These are phyloP conservation scores for Cyclocybe cylindracea DNA, from an alignment of 768 basidiomycete species.

Conservation along the genomic window DNA sequence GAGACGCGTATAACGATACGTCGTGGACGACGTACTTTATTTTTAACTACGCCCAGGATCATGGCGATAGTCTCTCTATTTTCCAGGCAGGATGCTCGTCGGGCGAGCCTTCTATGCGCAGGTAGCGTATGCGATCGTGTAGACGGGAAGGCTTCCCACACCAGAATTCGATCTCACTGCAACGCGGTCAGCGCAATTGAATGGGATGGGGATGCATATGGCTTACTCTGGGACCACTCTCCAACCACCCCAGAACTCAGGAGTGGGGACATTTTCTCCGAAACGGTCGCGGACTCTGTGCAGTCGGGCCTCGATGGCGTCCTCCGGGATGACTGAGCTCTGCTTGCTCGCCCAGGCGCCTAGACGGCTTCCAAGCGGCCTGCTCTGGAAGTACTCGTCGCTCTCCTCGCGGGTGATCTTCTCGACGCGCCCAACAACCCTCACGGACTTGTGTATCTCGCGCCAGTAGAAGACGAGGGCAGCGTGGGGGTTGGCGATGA, in stretches of 20 bases:
- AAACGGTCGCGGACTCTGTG: slow-evolving; percentile 61
- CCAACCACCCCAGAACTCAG: slow-evolving; percentile 97
- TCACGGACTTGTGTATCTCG: slow-evolving; percentile 77
- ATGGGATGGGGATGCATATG: slow-evolving; percentile 1
- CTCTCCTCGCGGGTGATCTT: slow-evolving; percentile 72
- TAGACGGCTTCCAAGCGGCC: slow-evolving; percentile 82
- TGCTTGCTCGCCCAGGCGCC: slow-evolving; percentile 96
- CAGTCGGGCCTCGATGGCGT: slow-evolving; percentile 63
- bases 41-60: slow-evolving; percentile 14
- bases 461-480: slow-evolving; percentile 91
- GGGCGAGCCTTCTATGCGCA: slow-evolving; percentile 47
- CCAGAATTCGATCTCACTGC: slow-evolving; percentile 97
- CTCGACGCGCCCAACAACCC: slow-evolving; percentile 86
- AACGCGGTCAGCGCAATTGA: slow-evolving; percentile 10
- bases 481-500: slow-evolving; percentile 74
- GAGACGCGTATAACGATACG: neutral
- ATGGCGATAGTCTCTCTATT: slow-evolving; percentile 80
- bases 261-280: slow-evolving; percentile 66
- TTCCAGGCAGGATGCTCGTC: slow-evolving; percentile 66
- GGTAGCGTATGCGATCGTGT: slow-evolving; percentile 86
- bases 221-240: slow-evolving; percentile 87
- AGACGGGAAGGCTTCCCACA: slow-evolving; percentile 92
- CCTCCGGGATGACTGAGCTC: slow-evolving; percentile 76
- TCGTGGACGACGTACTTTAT: neutral
- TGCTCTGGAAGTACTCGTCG: slow-evolving; percentile 76